Conservation (phyloP, 2,329 filamentous ascomycete genomes). For the Knufia fluminis region DNA sequence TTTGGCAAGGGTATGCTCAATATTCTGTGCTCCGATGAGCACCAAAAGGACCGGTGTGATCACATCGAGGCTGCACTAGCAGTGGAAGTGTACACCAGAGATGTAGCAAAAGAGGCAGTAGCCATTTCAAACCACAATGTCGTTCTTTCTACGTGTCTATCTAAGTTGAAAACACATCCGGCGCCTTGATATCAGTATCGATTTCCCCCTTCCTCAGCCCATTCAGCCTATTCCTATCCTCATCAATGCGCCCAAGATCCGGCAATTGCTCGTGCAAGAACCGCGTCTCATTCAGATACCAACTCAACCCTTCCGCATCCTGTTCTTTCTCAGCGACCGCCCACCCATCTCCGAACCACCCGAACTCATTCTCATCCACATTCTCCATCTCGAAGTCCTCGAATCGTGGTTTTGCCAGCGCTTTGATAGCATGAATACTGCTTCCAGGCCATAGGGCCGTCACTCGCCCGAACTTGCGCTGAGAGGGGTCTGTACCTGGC, state of each 20-base stretch:
- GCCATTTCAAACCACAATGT: no score
- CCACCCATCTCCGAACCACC: constrained; percentile 43
- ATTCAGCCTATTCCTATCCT: background rate
- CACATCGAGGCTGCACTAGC: no score
- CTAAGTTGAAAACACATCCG: no score
- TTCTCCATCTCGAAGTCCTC: constrained; percentile 42
- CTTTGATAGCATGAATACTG: constrained; percentile 28
- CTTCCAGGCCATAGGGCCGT: constrained; percentile 37
- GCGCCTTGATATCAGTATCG: no score
- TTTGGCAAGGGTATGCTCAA: no score
- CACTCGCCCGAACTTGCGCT: constrained; percentile 29
- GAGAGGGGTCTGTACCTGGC: constrained; percentile 25
- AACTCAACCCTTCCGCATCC: constrained; percentile 17
- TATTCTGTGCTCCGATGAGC: no score
- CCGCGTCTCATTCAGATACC: constrained; percentile 20
- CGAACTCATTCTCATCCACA: constrained; percentile 35
- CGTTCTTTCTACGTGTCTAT: no score
- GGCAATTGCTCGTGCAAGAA: constrained; percentile 13
- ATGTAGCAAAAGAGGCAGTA: no score
- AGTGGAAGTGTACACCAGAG: no score
- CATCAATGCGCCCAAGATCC: background rate
- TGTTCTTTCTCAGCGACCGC: constrained; percentile 23
- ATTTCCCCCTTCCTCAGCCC: background rate
- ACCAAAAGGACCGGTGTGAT: no score
- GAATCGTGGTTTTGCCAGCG: constrained; percentile 31